Percentiles rank a stretch among this genome's conserved stretches.
Conservation (phyloP, 805 yeast genomes). For the Clavispora carvajalis region DNA sequence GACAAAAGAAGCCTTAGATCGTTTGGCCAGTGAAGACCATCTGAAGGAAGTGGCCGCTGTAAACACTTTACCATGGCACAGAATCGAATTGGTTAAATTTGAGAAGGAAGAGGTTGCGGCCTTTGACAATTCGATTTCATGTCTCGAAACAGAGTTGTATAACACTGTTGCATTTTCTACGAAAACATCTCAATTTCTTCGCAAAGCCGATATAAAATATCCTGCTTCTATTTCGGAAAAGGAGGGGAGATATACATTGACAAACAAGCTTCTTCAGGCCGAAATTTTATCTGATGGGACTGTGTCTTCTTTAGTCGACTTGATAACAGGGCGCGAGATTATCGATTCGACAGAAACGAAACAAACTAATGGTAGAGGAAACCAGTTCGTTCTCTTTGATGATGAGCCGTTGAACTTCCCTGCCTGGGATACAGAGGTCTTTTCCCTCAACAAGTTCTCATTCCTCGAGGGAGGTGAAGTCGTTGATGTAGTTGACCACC, state of each 20-base stretch:
- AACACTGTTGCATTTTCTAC: slow-evolving; percentile 11
- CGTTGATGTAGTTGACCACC: slow-evolving; percentile 42
- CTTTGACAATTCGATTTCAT: slow-evolving; percentile 4
- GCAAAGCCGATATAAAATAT: slow-evolving; percentile 20
- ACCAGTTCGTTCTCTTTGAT: slow-evolving; percentile 75
- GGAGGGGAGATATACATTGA: slow-evolving; percentile 43
- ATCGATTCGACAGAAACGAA: slow-evolving; percentile 53
- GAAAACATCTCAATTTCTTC: slow-evolving; percentile 11
- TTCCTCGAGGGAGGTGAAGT: slow-evolving; percentile 40
- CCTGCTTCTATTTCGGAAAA: slow-evolving; percentile 45
- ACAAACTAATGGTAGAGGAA: slow-evolving; percentile 58
- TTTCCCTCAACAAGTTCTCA: slow-evolving; percentile 67
- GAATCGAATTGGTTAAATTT: slow-evolving; percentile 42
- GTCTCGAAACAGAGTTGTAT: slow-evolving; percentile 2
- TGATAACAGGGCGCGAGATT: slow-evolving; percentile 53
- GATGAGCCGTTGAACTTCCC: slow-evolving; percentile 90
- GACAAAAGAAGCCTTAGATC: slow-evolving; percentile 43
- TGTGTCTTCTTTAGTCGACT: slow-evolving; percentile 60
- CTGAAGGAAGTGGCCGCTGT: slow-evolving; percentile 17
- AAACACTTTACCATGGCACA: slow-evolving; percentile 64
- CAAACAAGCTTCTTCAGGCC: slow-evolving; percentile 60
- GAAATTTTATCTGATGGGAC: slow-evolving; percentile 47
- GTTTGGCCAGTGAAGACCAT: slow-evolving; percentile 39
- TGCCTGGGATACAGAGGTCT: slow-evolving; percentile 97
- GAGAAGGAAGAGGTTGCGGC: slow-evolving; percentile 11